Conservation (phyloP, 2,329 filamentous ascomycete genomes). For the Aspergillus calidoustus region DNA sequence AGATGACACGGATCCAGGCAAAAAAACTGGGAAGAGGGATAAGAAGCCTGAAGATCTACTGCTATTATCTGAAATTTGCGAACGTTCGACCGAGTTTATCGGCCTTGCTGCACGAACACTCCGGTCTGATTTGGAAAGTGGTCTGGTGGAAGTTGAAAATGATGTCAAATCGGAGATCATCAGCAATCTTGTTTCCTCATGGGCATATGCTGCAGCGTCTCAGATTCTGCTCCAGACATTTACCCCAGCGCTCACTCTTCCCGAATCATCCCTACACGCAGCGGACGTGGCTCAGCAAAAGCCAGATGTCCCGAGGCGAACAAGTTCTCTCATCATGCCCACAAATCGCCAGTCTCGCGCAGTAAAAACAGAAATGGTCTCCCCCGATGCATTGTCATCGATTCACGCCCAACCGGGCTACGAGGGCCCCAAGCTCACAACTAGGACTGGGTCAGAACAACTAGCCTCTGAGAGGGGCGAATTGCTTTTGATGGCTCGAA, state of each 20-base stretch:
- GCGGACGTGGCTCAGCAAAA: constrained; percentile 29
- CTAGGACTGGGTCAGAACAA: constrained; percentile 71
- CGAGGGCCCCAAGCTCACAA: constrained; percentile 32
- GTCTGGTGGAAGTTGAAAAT: constrained; percentile 53
- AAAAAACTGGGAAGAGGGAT: constrained; percentile 56
- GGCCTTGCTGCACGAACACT: constrained; percentile 78
- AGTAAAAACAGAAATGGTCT: constrained; percentile 34
- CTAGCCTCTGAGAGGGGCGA: constrained; percentile 83
- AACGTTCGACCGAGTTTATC: constrained; percentile 81
- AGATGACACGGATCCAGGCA: constrained; percentile 34
- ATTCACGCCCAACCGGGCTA: constrained; percentile 52
- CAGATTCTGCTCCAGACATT: constrained; percentile 50
- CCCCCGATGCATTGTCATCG: constrained; percentile 34
- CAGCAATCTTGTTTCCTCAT: constrained; percentile 54
- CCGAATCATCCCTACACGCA: constrained; percentile 42
- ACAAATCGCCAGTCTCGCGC: constrained; percentile 28
- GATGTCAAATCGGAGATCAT: constrained; percentile 41
- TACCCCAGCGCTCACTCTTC: constrained; percentile 41
- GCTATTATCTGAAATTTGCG: constrained; percentile 84
- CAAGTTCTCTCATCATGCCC: constrained; percentile 42
- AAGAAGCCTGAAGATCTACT: constrained; percentile 72
- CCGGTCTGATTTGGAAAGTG: constrained; percentile 74
- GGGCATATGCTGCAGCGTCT: constrained; percentile 50
- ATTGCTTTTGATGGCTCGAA: constrained; percentile 77
- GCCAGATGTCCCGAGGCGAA: constrained; percentile 40